Evolutionary conservation across 2,329 filamentous ascomycete genomes (phyloP).

Genomic region (Aspergillus viridinutans): DNA sequence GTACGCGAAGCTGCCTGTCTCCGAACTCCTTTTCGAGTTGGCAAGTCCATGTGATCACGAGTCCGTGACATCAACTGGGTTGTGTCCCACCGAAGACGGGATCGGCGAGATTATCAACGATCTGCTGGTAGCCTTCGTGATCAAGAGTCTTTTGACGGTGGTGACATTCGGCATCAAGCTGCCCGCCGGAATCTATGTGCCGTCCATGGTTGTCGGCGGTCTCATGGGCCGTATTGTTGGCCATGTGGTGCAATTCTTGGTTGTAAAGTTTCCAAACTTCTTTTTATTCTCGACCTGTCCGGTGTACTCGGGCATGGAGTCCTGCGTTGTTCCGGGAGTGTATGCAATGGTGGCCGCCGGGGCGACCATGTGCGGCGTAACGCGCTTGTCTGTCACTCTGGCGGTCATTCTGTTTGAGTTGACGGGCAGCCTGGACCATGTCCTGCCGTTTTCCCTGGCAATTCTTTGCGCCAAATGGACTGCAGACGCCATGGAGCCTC

Average conservation of each 20-base stretch:
- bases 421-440: constrained; percentile 90
- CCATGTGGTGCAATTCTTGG: constrained; percentile 76
- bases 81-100: constrained; percentile 72
- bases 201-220: constrained; percentile 97
- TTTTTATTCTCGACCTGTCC: constrained; percentile 69
- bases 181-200: constrained; percentile 94
- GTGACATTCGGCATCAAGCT: constrained; percentile 96
- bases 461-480: constrained; percentile 98
- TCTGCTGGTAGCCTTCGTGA: constrained; percentile 72
- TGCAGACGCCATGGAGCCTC: constrained; percentile 87
- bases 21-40: constrained; percentile 84
- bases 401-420: constrained; percentile 95
- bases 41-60: constrained; percentile 75
- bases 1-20: constrained; percentile 82
- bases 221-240: constrained; percentile 84
- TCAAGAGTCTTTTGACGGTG: constrained; percentile 83
- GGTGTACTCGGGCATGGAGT: constrained; percentile 61
- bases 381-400: constrained; percentile 84
- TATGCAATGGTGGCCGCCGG: constrained; percentile 93
- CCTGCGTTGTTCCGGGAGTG: constrained; percentile 92
- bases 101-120: constrained; percentile 74
- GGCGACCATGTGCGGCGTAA: constrained; percentile 97
- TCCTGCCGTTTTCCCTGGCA: constrained; percentile 86
- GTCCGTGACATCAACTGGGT: constrained; percentile 63
- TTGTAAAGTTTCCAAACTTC: constrained; percentile 67